These are phyloP conservation scores for Coprinellus aureogranulatus DNA, from an alignment of 768 basidiomycete species.

Conservation along the genomic window DNA sequence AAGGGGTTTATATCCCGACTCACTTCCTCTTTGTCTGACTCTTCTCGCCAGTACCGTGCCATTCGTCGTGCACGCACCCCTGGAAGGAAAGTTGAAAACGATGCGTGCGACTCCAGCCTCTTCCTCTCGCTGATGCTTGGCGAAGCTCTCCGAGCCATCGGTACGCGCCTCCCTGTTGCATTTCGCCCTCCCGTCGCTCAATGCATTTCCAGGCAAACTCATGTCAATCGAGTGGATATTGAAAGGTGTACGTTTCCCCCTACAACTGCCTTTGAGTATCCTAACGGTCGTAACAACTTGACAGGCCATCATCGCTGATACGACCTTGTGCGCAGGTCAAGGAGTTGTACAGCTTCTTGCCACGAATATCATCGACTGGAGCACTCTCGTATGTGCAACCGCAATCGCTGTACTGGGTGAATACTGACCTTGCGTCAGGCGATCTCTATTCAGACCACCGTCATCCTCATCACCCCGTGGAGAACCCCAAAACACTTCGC, in stretches of 20 bases:
- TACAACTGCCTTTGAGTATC: neutral
- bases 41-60: neutral
- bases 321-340: neutral
- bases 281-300: neutral
- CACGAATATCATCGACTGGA: slow-evolving; percentile 1
- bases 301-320: neutral
- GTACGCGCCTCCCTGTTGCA: neutral
- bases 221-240: neutral
- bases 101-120: slow-evolving; percentile 5
- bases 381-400: neutral
- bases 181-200: neutral
- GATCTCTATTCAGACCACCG: slow-evolving; percentile 7
- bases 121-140: slow-evolving; percentile 3
- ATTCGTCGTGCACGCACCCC: neutral
- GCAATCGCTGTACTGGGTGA: too few relatives aligned
- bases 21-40: neutral
- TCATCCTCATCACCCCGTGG: slow-evolving; percentile 4
- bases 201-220: neutral
- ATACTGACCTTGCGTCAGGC: neutral
- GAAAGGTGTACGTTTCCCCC: neutral
- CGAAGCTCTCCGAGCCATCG: slow-evolving; percentile 3
- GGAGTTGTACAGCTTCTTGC: neutral
- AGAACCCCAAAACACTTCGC: slow-evolving; percentile 1
- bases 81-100: neutral
- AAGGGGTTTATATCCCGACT: neutral